phyloP scores from a whole-genome alignment of 73 alveolate genomes.

The Tetrahymena thermophila region DNA sequence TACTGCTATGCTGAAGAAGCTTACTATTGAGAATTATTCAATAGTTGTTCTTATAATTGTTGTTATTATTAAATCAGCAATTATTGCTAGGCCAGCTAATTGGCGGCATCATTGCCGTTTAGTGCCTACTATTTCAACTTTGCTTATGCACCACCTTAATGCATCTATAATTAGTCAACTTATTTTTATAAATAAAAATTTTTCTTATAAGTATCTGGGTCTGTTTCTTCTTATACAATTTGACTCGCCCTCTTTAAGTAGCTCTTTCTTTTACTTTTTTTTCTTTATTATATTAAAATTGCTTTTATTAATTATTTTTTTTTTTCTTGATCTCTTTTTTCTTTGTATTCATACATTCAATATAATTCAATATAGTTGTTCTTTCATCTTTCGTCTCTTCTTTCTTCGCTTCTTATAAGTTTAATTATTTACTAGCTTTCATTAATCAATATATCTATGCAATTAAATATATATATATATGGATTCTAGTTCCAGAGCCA shows the following conservation, averaged over 20 bases:
- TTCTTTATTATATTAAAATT: background rate
- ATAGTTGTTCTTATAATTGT: background rate
- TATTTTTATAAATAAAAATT: background rate
- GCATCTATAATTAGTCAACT: background rate
- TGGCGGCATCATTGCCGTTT: background rate
- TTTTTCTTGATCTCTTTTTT: background rate
- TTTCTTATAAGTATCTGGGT: background rate
- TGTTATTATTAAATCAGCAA: background rate
- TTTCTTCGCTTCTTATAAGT: background rate
- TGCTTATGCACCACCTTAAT: background rate
- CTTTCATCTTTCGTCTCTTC: background rate
- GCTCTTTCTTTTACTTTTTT: background rate
- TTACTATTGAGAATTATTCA: background rate
- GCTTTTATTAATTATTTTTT: background rate
- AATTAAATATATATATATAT: too few relatives aligned
- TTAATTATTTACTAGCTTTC: background rate
- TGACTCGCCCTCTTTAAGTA: background rate
- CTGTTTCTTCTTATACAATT: background rate
- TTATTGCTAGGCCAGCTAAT: background rate
- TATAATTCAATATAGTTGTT: background rate
- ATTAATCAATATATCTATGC: background rate
- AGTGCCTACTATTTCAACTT: background rate
- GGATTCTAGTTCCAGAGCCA: background rate
- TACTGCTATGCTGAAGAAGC: background rate
- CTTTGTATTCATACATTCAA: background rate